phyloP scores from a whole-genome alignment of 1,284 basidiomycete genomes.

The Pterula multifida region DNA sequence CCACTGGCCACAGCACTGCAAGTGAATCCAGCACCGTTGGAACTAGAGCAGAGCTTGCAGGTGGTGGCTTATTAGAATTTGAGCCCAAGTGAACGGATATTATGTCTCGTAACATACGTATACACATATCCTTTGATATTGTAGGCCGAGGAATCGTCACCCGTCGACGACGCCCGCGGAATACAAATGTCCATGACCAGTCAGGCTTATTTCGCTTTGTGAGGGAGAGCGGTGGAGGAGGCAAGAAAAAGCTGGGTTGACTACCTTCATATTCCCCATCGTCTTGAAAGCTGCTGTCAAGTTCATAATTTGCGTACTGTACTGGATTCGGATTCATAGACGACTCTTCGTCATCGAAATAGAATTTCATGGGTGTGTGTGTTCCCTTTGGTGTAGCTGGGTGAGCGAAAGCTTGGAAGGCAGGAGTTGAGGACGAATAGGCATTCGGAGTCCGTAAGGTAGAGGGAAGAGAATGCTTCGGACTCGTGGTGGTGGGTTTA shows the following conservation, averaged over 20 bases:
- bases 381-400: slow-evolving; percentile 23
- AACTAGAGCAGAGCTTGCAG: not conserved
- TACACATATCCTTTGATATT: slow-evolving; percentile 8
- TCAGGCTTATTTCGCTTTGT: slow-evolving; percentile 9
- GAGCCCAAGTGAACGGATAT: not conserved
- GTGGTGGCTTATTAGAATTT: not conserved
- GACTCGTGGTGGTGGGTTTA: slow-evolving; percentile 19
- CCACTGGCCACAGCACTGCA: slow-evolving; percentile 20
- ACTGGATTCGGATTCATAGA: not conserved
- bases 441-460: slow-evolving; percentile 21
- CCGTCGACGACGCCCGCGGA: slow-evolving; percentile 27
- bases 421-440: slow-evolving; percentile 14
- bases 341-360: slow-evolving; percentile 20
- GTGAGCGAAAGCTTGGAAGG: slow-evolving; percentile 15
- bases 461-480: slow-evolving; percentile 18
- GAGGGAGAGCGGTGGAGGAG: not conserved
- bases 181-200: slow-evolving; percentile 30
- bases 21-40: slow-evolving; percentile 10
- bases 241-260: not conserved
- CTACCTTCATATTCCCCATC: not conserved
- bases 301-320: not conserved
- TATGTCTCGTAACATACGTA: not conserved
- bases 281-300: not conserved
- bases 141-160: slow-evolving; percentile 24
- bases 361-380: slow-evolving; percentile 14